phyloP scores from a whole-genome alignment of 179 eudicot species.

The Silene noctiflora region DNA sequence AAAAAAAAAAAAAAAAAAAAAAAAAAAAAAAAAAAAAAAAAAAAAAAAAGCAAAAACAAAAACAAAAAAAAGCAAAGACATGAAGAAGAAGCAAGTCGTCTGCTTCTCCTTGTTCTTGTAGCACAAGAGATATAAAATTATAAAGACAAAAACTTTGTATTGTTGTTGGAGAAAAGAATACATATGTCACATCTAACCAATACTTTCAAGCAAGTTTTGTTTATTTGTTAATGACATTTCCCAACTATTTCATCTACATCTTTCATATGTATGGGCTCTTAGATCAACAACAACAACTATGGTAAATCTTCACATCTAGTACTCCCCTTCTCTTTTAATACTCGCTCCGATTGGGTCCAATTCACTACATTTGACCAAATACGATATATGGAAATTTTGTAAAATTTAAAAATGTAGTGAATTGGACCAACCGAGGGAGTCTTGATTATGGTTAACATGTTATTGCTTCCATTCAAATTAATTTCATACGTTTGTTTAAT shows the following conservation, averaged over 20 bases:
- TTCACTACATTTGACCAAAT: not conserved
- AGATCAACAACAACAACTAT: not conserved
- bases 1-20: not conserved
- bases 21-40: not conserved
- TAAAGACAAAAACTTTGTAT: slow-evolving; percentile 4
- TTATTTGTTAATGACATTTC: too few relatives aligned
- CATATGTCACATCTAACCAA: not conserved
- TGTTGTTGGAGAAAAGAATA: slow-evolving; percentile 22
- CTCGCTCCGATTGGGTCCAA: not conserved
- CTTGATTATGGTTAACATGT: too few relatives aligned
- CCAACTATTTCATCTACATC: not conserved
- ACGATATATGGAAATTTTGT: too few relatives aligned
- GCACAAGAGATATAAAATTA: slow-evolving; percentile 1
- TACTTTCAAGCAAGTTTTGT: not conserved
- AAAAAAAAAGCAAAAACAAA: too few relatives aligned
- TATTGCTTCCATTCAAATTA: too few relatives aligned
- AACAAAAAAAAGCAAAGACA: slow-evolving; percentile 1
- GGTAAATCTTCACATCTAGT: not conserved
- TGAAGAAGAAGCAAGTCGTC: slow-evolving; percentile 21
- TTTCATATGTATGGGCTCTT: not conserved
- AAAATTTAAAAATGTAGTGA: too few relatives aligned
- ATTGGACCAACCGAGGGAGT: not conserved
- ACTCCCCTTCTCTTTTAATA: not conserved
- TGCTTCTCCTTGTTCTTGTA: slow-evolving; percentile 10
- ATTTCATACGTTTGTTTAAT: too few relatives aligned